Conservation (phyloP, 768 basidiomycete species). For the Leccinellum albellum region DNA sequence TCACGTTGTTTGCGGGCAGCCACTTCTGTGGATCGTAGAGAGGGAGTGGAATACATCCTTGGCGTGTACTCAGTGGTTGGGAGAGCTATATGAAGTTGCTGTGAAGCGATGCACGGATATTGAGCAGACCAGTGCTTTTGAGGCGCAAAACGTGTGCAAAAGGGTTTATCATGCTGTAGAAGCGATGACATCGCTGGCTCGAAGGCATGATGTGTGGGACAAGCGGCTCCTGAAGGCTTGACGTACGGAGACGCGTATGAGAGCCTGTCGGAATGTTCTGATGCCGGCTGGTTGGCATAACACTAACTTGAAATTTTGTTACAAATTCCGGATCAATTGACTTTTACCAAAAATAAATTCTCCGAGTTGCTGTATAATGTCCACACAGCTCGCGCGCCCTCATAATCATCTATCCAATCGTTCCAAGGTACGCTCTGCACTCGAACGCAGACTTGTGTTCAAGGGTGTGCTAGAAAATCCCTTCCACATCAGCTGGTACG, state of each 20-base stretch:
- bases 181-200: too few species aligned
- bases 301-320: too few species aligned
- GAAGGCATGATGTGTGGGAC: too few species aligned
- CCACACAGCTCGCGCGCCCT: conserved; percentile 46
- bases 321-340: too few species aligned
- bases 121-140: neutral
- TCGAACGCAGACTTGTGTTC: conserved; percentile 62
- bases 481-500: conserved; percentile 64
- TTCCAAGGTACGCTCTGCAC: conserved; percentile 39
- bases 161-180: conserved; percentile 14
- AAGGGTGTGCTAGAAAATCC: conserved; percentile 73
- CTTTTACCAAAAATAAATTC: neutral
- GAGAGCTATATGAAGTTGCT: neutral
- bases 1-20: conserved; percentile 24
- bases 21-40: conserved; percentile 5
- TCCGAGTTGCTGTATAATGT: conserved; percentile 32
- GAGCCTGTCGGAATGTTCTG: too few species aligned
- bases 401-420: conserved; percentile 64
- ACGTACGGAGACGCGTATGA: too few species aligned
- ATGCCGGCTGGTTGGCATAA: too few species aligned
- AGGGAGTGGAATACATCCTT: conserved; percentile 7
- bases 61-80: neutral
- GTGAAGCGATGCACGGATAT: neutral
- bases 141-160: neutral
- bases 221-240: too few species aligned